Conservation (phyloP, 2,329 filamentous ascomycete species). For the Alternaria sp. region DNA sequence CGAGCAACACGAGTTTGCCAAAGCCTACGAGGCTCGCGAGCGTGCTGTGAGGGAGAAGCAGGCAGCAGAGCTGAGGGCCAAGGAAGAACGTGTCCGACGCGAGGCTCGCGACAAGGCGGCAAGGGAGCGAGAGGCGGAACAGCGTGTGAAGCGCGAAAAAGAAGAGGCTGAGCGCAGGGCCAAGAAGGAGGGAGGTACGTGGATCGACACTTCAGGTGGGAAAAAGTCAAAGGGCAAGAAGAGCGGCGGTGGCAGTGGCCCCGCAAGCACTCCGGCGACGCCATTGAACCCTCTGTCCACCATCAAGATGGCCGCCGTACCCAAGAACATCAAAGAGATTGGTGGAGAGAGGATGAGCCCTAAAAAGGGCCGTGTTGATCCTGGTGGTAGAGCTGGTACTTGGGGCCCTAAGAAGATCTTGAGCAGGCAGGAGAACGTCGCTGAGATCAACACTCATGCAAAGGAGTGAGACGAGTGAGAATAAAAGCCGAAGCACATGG, state of each 20-base stretch:
- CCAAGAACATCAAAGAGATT: slow-evolving; percentile 19
- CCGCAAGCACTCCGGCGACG: background rate
- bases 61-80: slow-evolving; percentile 22
- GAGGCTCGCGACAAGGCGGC: slow-evolving; percentile 35
- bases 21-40: slow-evolving; percentile 24
- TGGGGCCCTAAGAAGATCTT: slow-evolving; percentile 43
- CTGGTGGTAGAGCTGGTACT: slow-evolving; percentile 32
- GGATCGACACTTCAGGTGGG: slow-evolving; percentile 30
- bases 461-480: slow-evolving; percentile 2
- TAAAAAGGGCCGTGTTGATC: slow-evolving; percentile 23
- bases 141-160: slow-evolving; percentile 19
- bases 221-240: slow-evolving; percentile 30
- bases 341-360: slow-evolving; percentile 10
- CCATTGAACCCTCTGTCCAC: slow-evolving; percentile 11
- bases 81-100: slow-evolving; percentile 35
- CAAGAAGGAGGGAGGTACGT: slow-evolving; percentile 32
- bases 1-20: slow-evolving; percentile 15
- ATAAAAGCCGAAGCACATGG: background rate
- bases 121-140: slow-evolving; percentile 31
- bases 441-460: background rate
- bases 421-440: slow-evolving; percentile 30
- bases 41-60: slow-evolving; percentile 18
- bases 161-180: slow-evolving; percentile 27
- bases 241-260: slow-evolving; percentile 7
- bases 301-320: slow-evolving; percentile 15